Percentiles rank a stretch among this genome's conserved stretches.
phyloP scores from a whole-genome alignment of 2,329 filamentous ascomycete genomes.

The Lachnellula suecica region DNA sequence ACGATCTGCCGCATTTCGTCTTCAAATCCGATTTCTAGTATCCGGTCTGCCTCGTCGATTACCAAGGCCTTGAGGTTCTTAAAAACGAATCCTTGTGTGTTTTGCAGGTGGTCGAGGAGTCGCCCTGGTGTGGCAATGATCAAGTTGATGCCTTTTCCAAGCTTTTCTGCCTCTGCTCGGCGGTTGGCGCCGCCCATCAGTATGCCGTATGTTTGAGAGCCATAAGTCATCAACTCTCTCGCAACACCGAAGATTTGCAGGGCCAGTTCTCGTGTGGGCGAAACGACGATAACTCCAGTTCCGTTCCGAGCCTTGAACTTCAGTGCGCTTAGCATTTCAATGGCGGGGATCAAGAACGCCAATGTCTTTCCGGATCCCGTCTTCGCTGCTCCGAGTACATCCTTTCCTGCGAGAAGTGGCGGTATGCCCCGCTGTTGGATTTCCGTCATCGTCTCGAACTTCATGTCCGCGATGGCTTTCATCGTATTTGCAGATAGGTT shows the following conservation, averaged over 20 bases:
- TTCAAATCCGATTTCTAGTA: constrained; percentile 96
- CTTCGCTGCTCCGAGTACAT: constrained; percentile 93
- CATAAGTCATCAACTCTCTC: constrained; percentile 85
- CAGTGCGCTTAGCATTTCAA: constrained; percentile 88
- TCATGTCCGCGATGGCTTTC: constrained; percentile 84
- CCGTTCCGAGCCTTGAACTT: constrained; percentile 94
- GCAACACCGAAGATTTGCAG: constrained; percentile 96
- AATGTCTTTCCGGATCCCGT: constrained; percentile 95
- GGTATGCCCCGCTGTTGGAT: constrained; percentile 89
- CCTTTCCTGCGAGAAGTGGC: constrained; percentile 81
- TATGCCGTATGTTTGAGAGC: constrained; percentile 94
- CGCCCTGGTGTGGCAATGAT: constrained; percentile 92
- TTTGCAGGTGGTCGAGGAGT: constrained; percentile 90
- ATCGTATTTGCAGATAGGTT: constrained; percentile 86
- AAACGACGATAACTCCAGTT: constrained; percentile 88
- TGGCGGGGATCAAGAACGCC: constrained; percentile 88
- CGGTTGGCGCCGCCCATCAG: constrained; percentile 94
- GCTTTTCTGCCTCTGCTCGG: constrained; percentile 88
- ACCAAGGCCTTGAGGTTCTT: constrained; percentile 91
- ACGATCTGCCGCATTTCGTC: constrained; percentile 97
- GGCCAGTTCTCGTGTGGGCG: constrained; percentile 89
- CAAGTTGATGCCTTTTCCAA: constrained; percentile 90
- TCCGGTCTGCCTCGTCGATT: constrained; percentile 95
- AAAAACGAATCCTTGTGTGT: constrained; percentile 84
- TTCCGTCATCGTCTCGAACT: constrained; percentile 92